Conservation (phyloP, 139 green algal genomes). For the Eudorina sp. region DNA sequence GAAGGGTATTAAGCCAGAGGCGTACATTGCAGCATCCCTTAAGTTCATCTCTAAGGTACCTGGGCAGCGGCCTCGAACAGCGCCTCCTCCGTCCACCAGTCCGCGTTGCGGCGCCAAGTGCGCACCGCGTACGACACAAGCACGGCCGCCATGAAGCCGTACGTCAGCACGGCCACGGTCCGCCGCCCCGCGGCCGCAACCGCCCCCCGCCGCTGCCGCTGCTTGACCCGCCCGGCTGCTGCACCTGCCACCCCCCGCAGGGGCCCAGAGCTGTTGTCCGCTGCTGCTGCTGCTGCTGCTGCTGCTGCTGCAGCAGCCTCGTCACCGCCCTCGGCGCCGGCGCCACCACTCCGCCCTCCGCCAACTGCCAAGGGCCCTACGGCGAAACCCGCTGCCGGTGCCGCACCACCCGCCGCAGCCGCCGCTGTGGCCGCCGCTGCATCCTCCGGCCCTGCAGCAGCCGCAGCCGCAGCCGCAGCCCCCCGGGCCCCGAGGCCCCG, state of each 20-base stretch:
- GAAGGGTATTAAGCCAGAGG: too few relatives aligned
- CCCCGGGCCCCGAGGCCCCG: not conserved
- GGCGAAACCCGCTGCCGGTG: too few relatives aligned
- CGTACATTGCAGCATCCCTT: too few relatives aligned
- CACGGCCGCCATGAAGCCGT: conserved; percentile 58
- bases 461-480: not conserved
- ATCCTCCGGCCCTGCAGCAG: not conserved
- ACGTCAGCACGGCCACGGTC: conserved; percentile 44
- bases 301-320: not conserved
- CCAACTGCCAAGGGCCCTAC: too few relatives aligned
- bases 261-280: too few relatives aligned
- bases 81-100: conserved; percentile 81
- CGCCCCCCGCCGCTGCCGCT: not conserved
- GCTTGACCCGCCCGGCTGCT: not conserved
- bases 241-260: not conserved
- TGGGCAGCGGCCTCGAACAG: conserved; percentile 79
- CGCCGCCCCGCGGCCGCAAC: not conserved
- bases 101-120: conserved; percentile 73
- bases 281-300: not conserved
- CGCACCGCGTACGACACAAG: conserved; percentile 53
- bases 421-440: not conserved
- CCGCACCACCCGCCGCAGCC: not conserved
- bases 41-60: conserved; percentile 53
- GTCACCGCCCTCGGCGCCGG: not conserved
- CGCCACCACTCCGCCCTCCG: not conserved